phyloP scores from a whole-genome alignment of 176 grass and related monocot species.

The Cenchrus fungigraminus region DNA sequence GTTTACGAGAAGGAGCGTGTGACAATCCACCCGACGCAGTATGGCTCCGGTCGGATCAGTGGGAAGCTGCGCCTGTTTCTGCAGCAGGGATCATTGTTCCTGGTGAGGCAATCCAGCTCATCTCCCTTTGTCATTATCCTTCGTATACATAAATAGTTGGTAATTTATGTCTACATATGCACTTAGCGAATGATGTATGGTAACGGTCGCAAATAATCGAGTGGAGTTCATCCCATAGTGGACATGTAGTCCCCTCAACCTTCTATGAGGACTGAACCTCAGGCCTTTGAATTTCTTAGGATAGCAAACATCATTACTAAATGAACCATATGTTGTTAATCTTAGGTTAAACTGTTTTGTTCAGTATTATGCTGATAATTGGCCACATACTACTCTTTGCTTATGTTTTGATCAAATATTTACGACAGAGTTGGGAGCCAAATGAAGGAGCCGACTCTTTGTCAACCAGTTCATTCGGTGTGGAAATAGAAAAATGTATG shows the following conservation, averaged over 20 bases:
- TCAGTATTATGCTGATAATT: not conserved
- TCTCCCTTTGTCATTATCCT: not conserved
- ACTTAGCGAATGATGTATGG: not conserved
- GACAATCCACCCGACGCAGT: constrained; percentile 85
- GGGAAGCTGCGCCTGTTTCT: constrained; percentile 74
- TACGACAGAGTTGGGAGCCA: constrained; percentile 71
- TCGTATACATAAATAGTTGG: not conserved
- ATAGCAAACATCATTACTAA: not conserved
- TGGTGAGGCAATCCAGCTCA: constrained; percentile 55
- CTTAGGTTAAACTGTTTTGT: constrained; percentile 1
- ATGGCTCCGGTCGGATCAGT: constrained; percentile 76
- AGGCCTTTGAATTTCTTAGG: constrained; percentile 16
- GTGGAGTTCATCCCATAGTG: not conserved
- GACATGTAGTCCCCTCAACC: not conserved
- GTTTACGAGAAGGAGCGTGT: constrained; percentile 87
- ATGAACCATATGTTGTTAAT: not conserved
- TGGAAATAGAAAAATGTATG: constrained; percentile 72
- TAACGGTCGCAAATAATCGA: not conserved
- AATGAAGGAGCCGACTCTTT: constrained; percentile 55
- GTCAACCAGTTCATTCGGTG: constrained; percentile 44
- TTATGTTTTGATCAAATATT: constrained; percentile 29
- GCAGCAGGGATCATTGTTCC: constrained; percentile 79
- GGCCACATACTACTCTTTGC: not conserved
- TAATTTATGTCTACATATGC: not conserved
- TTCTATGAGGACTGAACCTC: not conserved